Conservation (phyloP, 306 rosid genomes). For the Adenanthera pavonina region DNA sequence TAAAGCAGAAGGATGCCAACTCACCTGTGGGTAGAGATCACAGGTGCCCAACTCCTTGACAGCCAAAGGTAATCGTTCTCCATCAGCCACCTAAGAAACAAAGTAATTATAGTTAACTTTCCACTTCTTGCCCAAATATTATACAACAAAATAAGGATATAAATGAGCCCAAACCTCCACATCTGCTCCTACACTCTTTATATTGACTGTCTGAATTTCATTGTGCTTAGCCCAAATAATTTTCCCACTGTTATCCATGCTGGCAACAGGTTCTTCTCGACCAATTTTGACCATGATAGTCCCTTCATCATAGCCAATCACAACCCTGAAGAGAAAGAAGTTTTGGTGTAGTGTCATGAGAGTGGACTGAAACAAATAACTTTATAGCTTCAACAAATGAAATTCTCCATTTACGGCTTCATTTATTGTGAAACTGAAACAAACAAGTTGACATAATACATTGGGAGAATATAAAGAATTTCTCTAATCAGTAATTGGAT, state of each 20-base stretch:
- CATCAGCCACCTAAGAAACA: constrained; percentile 82
- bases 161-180: constrained; percentile 66
- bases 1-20: constrained; percentile 38
- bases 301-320: constrained; percentile 98
- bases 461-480: neutral
- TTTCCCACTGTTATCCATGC: constrained; percentile 99
- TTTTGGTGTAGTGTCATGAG: constrained; percentile 10
- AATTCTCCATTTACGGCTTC: constrained; percentile 25
- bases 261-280: constrained; percentile 96
- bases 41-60: constrained; percentile 98
- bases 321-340: constrained; percentile 68
- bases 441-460: constrained; percentile 23
- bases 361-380: neutral
- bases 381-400: constrained; percentile 28
- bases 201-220: constrained; percentile 96
- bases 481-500: constrained; percentile 28
- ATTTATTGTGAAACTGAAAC: constrained; percentile 18
- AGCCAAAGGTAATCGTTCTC: constrained; percentile 95
- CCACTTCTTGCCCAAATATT: constrained; percentile 1
- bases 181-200: constrained; percentile 94
- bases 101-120: constrained; percentile 26
- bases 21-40: constrained; percentile 98
- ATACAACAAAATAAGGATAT: constrained; percentile 16
- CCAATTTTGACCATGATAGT: constrained; percentile 99
- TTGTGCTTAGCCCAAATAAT: constrained; percentile 98